phyloP scores from a whole-genome alignment of 1,139 yeast species.

The Yamadazyma dendronema region DNA sequence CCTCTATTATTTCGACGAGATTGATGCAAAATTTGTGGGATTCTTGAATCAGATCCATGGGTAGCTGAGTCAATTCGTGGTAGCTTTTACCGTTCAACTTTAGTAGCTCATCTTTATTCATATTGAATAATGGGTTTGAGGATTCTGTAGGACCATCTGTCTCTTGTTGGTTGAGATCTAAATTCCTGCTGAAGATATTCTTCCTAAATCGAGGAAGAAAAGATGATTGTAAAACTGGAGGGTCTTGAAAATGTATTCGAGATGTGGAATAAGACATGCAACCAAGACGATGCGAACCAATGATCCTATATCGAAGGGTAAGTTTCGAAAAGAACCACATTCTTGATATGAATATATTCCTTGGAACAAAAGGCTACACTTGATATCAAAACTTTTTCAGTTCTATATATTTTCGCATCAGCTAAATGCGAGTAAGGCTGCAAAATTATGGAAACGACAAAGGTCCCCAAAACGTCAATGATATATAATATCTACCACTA shows the following conservation, averaged over 20 bases:
- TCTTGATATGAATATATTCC: too few species aligned
- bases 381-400: neutral
- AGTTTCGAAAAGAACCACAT: too few species aligned
- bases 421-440: neutral
- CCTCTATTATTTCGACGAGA: slow-evolving; percentile 29
- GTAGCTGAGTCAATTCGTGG: slow-evolving; percentile 25
- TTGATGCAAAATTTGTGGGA: slow-evolving; percentile 30
- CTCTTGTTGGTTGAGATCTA: slow-evolving; percentile 3
- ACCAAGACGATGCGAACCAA: neutral
- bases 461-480: too few species aligned
- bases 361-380: too few species aligned
- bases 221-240: slow-evolving; percentile 1
- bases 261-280: neutral
- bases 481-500: too few species aligned
- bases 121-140: slow-evolving; percentile 30
- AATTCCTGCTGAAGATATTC: slow-evolving; percentile 13
- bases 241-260: neutral
- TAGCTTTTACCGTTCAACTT: slow-evolving; percentile 23
- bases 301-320: too few species aligned
- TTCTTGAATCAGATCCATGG: slow-evolving; percentile 24
- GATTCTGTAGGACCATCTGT: slow-evolving; percentile 23
- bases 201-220: slow-evolving; percentile 12
- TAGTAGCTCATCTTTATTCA: slow-evolving; percentile 27
- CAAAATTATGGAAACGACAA: neutral
- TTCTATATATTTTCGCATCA: neutral